phyloP scores from a whole-genome alignment of 1,284 basidiomycete species.

The Fomitopsis betulina region DNA sequence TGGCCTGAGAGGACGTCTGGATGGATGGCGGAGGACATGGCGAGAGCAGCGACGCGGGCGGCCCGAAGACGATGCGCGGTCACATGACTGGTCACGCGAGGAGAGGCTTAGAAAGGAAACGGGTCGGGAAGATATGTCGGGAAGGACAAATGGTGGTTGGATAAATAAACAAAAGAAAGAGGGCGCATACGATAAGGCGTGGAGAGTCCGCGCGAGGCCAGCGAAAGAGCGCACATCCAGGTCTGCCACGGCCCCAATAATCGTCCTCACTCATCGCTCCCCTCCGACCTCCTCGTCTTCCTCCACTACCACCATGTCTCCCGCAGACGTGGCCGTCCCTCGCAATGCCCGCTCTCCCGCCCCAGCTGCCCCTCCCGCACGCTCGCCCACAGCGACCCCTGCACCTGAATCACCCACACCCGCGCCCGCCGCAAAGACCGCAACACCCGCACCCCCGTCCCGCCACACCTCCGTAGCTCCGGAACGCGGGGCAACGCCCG shows the following conservation, averaged over 20 bases:
- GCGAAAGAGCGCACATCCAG: too few relatives aligned
- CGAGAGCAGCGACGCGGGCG: background rate
- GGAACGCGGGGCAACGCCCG: constrained; percentile 2
- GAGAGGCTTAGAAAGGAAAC: background rate
- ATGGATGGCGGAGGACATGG: constrained; percentile 15
- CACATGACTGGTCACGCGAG: background rate
- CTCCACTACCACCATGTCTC: constrained; percentile 1
- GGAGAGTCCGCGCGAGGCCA: too few relatives aligned
- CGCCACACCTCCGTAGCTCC: constrained; percentile 1
- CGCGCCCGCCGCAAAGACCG: background rate
- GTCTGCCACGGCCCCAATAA: background rate
- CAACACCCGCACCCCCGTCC: constrained; percentile 2
- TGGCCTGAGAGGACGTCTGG: constrained; percentile 43
- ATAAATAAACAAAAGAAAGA: background rate
- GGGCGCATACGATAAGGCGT: too few relatives aligned
- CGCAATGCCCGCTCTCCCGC: constrained; percentile 19
- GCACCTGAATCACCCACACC: constrained; percentile 3
- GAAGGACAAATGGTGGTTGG: background rate
- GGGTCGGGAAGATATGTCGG: background rate
- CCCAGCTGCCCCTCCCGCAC: constrained; percentile 6
- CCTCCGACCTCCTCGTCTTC: background rate
- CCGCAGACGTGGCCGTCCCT: constrained; percentile 9
- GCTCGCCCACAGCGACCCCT: constrained; percentile 3
- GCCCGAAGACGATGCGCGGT: too few relatives aligned
- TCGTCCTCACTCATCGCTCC: background rate